These are phyloP conservation scores for Ceratocystis huliohia DNA, from an alignment of 2,329 filamentous ascomycete species.

Conservation along the genomic window DNA sequence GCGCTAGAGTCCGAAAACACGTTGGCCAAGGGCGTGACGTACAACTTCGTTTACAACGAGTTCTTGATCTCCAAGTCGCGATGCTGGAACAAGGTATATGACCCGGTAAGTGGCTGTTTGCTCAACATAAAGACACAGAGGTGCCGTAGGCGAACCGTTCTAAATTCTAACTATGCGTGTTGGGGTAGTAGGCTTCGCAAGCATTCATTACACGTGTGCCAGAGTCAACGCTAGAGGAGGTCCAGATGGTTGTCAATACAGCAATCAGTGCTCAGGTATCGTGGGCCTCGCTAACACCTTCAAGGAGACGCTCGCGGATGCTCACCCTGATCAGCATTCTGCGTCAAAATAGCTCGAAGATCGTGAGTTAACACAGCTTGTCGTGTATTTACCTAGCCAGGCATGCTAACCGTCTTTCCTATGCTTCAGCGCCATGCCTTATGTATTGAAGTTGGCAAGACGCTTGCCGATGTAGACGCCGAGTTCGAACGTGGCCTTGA, in stretches of 20 bases:
- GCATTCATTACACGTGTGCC: slow-evolving; percentile 24
- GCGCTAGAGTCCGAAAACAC: neutral
- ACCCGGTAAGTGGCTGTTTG: slow-evolving; percentile 20
- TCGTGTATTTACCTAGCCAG: neutral
- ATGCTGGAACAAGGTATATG: slow-evolving; percentile 22
- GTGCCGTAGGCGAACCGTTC: neutral
- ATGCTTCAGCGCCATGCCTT: slow-evolving; percentile 11
- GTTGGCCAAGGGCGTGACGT: slow-evolving; percentile 14
- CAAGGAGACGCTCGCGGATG: slow-evolving; percentile 13
- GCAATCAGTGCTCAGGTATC: slow-evolving; percentile 19
- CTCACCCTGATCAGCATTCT: slow-evolving; percentile 8
- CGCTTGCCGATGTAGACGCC: slow-evolving; percentile 22
- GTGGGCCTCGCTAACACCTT: slow-evolving; percentile 16
- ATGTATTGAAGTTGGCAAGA: slow-evolving; percentile 23
- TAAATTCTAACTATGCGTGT: neutral
- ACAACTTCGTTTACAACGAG: slow-evolving; percentile 23
- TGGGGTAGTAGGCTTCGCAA: slow-evolving; percentile 20
- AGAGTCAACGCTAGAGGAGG: slow-evolving; percentile 23
- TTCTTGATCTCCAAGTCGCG: slow-evolving; percentile 22
- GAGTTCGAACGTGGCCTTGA: slow-evolving; percentile 24
- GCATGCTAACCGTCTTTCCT: neutral
- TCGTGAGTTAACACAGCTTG: slow-evolving; percentile 15
- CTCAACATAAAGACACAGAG: neutral
- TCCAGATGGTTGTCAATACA: slow-evolving; percentile 20
- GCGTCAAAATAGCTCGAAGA: slow-evolving; percentile 15